These are phyloP conservation scores for Colletotrichum lini DNA, from an alignment of 2,329 filamentous ascomycete species.

Conservation along the genomic window DNA sequence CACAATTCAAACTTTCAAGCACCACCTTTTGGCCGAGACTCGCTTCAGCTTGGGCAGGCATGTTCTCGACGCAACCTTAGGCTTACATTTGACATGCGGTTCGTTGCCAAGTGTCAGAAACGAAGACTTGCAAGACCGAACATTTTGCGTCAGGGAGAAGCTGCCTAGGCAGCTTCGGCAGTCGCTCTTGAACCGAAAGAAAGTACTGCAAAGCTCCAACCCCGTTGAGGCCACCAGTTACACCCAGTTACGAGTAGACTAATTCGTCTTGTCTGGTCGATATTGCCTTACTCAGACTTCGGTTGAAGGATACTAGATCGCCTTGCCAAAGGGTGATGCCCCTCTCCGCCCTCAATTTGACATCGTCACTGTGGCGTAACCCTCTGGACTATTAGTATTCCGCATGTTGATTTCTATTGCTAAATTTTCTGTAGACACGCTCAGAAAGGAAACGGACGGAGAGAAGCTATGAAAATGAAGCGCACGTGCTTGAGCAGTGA, in stretches of 20 bases:
- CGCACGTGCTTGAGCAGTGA: constrained; percentile 2
- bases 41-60: not conserved
- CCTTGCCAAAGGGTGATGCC: not conserved
- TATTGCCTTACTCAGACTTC: too few species aligned
- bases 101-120: not conserved
- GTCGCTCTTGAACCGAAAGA: not conserved
- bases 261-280: not conserved
- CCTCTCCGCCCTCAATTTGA: too few species aligned
- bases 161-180: not conserved
- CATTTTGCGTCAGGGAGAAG: too few species aligned
- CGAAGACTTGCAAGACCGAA: not conserved
- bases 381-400: not conserved
- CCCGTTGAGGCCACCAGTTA: not conserved
- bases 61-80: not conserved
- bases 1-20: constrained; percentile 9
- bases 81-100: not conserved
- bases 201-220: too few species aligned
- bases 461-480: not conserved
- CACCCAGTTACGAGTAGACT: not conserved
- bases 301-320: not conserved
- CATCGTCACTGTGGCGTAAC: not conserved
- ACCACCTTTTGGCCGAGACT: not conserved
- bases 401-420: not conserved
- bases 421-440: not conserved
- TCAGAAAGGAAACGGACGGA: not conserved